Percentiles rank a stretch among this genome's conserved stretches.
Conservation (phyloP, 2,329 filamentous ascomycete genomes). For the Bipolaris zeicola region DNA sequence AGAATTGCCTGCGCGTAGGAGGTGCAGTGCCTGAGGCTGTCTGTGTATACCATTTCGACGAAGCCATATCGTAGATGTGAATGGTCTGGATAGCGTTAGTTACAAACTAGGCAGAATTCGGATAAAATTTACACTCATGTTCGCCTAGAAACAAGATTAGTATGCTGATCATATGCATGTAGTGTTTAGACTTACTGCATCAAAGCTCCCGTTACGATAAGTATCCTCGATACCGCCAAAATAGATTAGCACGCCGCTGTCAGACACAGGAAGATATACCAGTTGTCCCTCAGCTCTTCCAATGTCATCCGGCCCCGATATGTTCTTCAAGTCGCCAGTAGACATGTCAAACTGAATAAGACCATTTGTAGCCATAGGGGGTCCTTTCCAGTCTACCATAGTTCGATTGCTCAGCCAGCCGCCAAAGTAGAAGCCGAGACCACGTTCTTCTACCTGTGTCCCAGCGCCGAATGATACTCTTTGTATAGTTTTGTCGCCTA, state of each 20-base stretch:
- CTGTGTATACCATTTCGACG: constrained; percentile 65
- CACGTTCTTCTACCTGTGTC: constrained; percentile 59
- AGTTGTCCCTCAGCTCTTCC: constrained; percentile 65
- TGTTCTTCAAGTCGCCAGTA: constrained; percentile 58
- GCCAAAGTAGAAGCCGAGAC: constrained; percentile 66
- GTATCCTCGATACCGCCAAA: constrained; percentile 64
- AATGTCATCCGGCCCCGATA: constrained; percentile 57
- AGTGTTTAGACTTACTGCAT: constrained; percentile 29
- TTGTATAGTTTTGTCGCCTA: constrained; percentile 46
- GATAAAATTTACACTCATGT: constrained; percentile 41
- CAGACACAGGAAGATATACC: constrained; percentile 65
- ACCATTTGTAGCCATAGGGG: constrained; percentile 56
- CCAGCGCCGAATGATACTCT: constrained; percentile 64
- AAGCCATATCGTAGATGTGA: constrained; percentile 65
- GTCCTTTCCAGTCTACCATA: constrained; percentile 57
- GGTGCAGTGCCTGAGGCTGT: constrained; percentile 61
- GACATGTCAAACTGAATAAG: constrained; percentile 64
- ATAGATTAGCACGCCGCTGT: constrained; percentile 65
- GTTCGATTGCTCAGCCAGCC: constrained; percentile 65
- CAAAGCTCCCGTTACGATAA: constrained; percentile 55
- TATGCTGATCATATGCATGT: constrained; percentile 1
- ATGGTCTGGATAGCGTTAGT: constrained; percentile 50
- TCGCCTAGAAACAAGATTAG: constrained; percentile 26
- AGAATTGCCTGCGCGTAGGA: constrained; percentile 62
- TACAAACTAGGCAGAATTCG: constrained; percentile 28